Evolutionary conservation across 2,329 filamentous ascomycete species (phyloP).

Genomic region (Xylaria sp.): DNA sequence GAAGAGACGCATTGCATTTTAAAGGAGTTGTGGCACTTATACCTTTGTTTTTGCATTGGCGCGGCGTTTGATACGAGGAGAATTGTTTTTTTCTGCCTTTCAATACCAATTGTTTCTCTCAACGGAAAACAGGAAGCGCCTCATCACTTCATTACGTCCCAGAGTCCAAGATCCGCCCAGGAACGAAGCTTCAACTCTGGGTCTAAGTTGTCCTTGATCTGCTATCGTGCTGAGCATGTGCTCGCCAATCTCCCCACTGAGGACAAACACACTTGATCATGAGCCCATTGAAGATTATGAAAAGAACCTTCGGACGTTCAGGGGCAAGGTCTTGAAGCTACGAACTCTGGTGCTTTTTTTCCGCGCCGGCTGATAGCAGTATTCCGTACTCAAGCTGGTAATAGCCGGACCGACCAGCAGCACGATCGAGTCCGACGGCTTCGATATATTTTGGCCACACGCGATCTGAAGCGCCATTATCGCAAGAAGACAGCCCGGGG

Average conservation of each 20-base stretch:
- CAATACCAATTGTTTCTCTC: slow-evolving; percentile 1
- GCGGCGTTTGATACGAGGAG: slow-evolving; percentile 22
- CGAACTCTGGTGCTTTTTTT: too few species aligned
- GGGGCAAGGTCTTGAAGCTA: too few species aligned
- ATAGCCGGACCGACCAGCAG: too few species aligned
- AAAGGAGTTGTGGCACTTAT: slow-evolving; percentile 16
- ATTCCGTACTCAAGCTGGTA: too few species aligned
- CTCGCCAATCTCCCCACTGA: neutral
- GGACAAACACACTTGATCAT: neutral
- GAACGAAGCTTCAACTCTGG: neutral
- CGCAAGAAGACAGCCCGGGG: too few species aligned
- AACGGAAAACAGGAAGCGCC: neutral
- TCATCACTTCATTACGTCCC: neutral
- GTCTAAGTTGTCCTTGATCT: neutral
- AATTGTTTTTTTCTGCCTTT: neutral
- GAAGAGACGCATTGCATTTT: slow-evolving; percentile 77
- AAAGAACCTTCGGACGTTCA: too few species aligned
- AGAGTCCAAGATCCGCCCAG: neutral
- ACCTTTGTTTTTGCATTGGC: slow-evolving; percentile 25
- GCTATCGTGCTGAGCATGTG: neutral
- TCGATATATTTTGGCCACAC: too few species aligned
- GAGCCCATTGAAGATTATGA: neutral
- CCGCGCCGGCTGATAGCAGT: too few species aligned
- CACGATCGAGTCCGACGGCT: too few species aligned
- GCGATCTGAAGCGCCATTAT: too few species aligned